Base-by-base conservation (phyloP, 2,329 filamentous ascomycete genomes). In the Didymella sp. region DNA sequence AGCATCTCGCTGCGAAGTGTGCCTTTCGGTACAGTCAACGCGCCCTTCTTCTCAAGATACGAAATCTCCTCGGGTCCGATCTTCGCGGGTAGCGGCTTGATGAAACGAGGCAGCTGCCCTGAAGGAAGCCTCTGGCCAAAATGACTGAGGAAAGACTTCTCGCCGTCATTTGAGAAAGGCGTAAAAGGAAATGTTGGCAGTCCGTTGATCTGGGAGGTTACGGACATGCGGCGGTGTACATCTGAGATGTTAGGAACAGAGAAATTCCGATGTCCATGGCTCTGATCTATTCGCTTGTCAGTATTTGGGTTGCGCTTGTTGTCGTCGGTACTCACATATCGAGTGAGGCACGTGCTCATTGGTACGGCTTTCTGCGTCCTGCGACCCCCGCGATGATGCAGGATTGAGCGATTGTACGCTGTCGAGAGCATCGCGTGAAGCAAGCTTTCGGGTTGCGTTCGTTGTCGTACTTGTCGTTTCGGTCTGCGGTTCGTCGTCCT, bases 21-120 rank as follows among this genome's bases (percentile, higher is more conserved):
- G 4, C 83, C 76, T 37, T 85, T 82, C 2, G 94, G 94, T 37
- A 97, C 84, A 1, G 87, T 87, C 63, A 97, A 80, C 1, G 92
- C 92, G 4, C 92, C 92, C 80, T 96, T 97, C 72, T 87, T 85
- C 60, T 88, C 85, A 54, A 97, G 83, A 75, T 95, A 96, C 54
- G 87, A 84, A 59, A 96, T 85, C 78, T 97, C 93, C 66, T 96
- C 92, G 13, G 85, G 82, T 6, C 89, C 87, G 65, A 96, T 89
- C 70, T 89, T 89, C 40, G 85, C 77, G 0, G 92, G 92, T 6
- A 96, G 81, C 22, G 91, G 88, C 68, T 91, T 90, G 70, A 97
- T 87, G 71, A 92, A 97, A 54, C 87, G 74, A 6, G 85, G 85
- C 28, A 87, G 80, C 27, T 81, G 76, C 42, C 79, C 75, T 30